Evolutionary conservation across 169 alveolate genomes (phyloP).

Genomic region (Eimeria tenella): DNA sequence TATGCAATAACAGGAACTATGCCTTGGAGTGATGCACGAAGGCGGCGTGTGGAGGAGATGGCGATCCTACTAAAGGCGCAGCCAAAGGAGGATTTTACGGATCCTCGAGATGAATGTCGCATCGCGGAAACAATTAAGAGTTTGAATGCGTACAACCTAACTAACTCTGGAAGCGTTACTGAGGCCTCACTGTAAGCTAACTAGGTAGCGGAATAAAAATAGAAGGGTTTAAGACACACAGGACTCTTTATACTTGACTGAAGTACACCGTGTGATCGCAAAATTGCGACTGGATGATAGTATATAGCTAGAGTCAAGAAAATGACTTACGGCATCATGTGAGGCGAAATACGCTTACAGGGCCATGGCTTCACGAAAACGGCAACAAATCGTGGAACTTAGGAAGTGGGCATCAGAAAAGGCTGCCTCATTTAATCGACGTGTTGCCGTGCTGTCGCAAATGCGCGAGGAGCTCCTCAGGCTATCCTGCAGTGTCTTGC

Average conservation of each 20-base stretch:
- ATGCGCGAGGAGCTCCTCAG: slow-evolving; percentile 57
- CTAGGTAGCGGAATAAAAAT: background rate
- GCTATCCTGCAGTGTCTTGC: background rate
- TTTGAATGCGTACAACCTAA: slow-evolving; percentile 40
- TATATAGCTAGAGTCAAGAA: no score
- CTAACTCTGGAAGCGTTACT: slow-evolving; percentile 30
- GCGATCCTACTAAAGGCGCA: slow-evolving; percentile 24
- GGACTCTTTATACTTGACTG: no score
- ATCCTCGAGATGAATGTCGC: slow-evolving; percentile 34
- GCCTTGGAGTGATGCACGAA: slow-evolving; percentile 44
- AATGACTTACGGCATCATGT: no score
- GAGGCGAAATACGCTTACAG: background rate
- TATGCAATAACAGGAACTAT: background rate
- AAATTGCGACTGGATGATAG: no score
- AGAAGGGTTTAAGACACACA: no score
- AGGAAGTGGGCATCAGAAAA: slow-evolving; percentile 46
- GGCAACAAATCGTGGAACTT: slow-evolving; percentile 44
- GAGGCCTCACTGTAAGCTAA: slow-evolving; percentile 55
- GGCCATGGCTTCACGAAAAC: slow-evolving; percentile 39
- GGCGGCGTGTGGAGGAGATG: slow-evolving; percentile 57
- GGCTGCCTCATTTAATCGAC: slow-evolving; percentile 16
- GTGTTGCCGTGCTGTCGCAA: slow-evolving; percentile 3
- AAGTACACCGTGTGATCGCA: no score
- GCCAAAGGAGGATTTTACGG: slow-evolving; percentile 49
- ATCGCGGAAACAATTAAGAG: slow-evolving; percentile 49